Evolutionary conservation across 2,329 filamentous ascomycete species (phyloP).

Genomic region (Nannizzia gypsea): DNA sequence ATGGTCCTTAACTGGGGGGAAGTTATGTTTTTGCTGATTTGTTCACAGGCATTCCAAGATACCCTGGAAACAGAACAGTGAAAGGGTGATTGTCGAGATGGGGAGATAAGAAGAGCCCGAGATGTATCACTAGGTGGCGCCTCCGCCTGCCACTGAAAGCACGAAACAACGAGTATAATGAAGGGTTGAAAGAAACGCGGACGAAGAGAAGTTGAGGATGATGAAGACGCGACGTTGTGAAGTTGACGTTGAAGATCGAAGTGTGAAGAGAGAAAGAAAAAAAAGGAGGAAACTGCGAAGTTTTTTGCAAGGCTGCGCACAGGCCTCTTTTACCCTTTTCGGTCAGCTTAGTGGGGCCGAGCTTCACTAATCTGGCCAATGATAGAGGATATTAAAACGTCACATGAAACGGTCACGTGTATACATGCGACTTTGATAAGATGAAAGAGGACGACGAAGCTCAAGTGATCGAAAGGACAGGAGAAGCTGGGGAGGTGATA

Average conservation of each 20-base stretch:
- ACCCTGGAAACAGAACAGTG: not conserved
- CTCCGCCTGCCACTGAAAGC: not conserved
- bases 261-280: not conserved
- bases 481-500: not conserved
- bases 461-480: not conserved
- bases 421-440: not conserved
- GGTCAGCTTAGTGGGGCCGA: not conserved
- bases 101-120: not conserved
- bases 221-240: not conserved
- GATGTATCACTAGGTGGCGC: not conserved
- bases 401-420: not conserved
- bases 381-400: not conserved
- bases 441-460: not conserved
- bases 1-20: slow-evolving; percentile 2
- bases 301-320: slow-evolving; percentile 1
- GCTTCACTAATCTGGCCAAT: slow-evolving; percentile 10
- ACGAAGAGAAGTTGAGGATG: not conserved
- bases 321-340: not conserved
- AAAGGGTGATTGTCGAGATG: not conserved
- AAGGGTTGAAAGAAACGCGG: not conserved
- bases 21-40: not conserved
- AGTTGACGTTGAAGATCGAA: not conserved
- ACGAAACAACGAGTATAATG: not conserved
- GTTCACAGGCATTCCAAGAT: slow-evolving; percentile 2
- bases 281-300: slow-evolving; percentile 1